Conservation (phyloP, 78 protist species). For the Corallochytrium limacisporum region DNA sequence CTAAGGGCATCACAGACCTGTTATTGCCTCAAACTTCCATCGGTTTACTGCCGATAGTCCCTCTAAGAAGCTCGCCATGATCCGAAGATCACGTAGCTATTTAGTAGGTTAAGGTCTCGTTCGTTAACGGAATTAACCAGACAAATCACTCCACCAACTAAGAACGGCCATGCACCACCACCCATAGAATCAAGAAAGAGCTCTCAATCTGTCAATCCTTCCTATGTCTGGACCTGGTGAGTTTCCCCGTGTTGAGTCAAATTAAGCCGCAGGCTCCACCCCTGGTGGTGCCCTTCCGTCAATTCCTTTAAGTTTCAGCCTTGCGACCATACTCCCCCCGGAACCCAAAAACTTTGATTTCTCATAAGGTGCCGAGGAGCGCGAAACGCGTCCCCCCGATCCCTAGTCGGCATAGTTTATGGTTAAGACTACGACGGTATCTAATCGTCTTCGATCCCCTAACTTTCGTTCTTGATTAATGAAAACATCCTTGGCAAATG, state of each 20-base stretch:
- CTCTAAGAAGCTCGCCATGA: slow-evolving; percentile 48
- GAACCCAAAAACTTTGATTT: slow-evolving; percentile 73
- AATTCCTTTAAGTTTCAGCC: slow-evolving; percentile 85
- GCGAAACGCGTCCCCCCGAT: slow-evolving; percentile 29
- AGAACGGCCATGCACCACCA: slow-evolving; percentile 93
- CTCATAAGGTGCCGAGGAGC: slow-evolving; percentile 47
- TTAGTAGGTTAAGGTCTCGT: slow-evolving; percentile 85
- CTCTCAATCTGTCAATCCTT: slow-evolving; percentile 78
- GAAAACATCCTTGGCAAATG: slow-evolving; percentile 80
- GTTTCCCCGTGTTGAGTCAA: slow-evolving; percentile 83
- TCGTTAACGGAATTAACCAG: slow-evolving; percentile 91
- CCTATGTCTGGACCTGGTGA: slow-evolving; percentile 80
- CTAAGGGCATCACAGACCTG: slow-evolving; percentile 87
- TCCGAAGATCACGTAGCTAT: slow-evolving; percentile 18
- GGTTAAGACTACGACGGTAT: slow-evolving; percentile 89
- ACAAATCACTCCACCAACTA: slow-evolving; percentile 86
- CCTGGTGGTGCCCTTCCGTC: slow-evolving; percentile 87
- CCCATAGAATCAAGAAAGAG: slow-evolving; percentile 76
- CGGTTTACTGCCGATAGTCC: slow-evolving; percentile 31
- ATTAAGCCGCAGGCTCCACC: slow-evolving; percentile 87
- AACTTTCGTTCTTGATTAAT: slow-evolving; percentile 83
- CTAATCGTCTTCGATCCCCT: slow-evolving; percentile 88
- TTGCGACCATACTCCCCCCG: slow-evolving; percentile 85
- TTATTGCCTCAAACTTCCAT: slow-evolving; percentile 61
- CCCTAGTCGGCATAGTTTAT: slow-evolving; percentile 83